Conservation (phyloP, 169 alveolate genomes). For the Eimeria sp. region DNA sequence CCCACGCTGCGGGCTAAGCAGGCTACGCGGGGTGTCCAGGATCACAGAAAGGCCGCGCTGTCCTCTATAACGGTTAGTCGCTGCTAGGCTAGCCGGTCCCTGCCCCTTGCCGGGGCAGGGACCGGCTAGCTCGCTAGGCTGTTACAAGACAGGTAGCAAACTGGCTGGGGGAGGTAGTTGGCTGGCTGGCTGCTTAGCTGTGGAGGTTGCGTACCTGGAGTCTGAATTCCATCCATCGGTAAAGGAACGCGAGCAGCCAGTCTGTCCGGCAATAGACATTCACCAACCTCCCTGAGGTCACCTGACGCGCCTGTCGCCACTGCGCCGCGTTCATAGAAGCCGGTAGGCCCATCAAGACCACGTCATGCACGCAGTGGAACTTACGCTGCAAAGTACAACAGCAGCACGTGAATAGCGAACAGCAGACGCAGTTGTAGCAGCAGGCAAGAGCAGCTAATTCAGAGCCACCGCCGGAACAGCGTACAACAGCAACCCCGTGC, state of each 20-base stretch:
- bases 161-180: background rate
- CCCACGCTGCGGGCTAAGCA: background rate
- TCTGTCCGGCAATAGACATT: conserved; percentile 94
- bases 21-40: too few relatives aligned
- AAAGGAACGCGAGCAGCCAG: conserved; percentile 96
- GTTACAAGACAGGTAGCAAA: background rate
- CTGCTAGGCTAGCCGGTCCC: too few relatives aligned
- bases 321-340: conserved; percentile 90
- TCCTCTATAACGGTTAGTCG: too few relatives aligned
- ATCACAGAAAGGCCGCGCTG: background rate
- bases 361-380: conserved; percentile 91
- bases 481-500: background rate
- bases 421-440: background rate
- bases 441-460: conserved; percentile 26
- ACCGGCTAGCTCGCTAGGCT: background rate
- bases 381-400: conserved; percentile 76
- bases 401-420: background rate
- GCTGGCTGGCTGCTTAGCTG: background rate
- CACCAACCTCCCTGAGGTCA: conserved; percentile 94
- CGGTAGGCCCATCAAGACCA: conserved; percentile 94
- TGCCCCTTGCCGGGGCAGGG: background rate
- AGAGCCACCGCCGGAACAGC: background rate
- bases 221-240: conserved; percentile 95
- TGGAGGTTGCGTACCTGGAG: conserved; percentile 75
- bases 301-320: conserved; percentile 93